These are phyloP conservation scores for Chaetomidium leptoderma DNA, from an alignment of 495 filamentous ascomycete species.

Conservation along the genomic window DNA sequence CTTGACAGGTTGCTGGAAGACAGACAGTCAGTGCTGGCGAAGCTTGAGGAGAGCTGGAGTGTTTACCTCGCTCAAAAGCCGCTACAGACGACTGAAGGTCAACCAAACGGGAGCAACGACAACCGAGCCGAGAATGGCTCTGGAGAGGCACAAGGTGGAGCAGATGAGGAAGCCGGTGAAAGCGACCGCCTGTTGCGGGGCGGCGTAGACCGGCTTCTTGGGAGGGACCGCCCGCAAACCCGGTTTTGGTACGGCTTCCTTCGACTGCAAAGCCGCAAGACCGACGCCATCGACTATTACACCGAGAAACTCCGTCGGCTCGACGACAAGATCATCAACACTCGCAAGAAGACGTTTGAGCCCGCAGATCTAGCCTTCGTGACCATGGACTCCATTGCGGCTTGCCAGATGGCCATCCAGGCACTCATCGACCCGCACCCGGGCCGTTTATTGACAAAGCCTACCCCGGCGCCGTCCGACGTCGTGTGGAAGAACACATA, in stretches of 20 bases:
- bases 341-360: constrained; percentile 70
- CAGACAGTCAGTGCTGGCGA: constrained; percentile 59
- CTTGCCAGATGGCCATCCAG: constrained; percentile 89
- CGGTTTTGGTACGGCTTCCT: constrained; percentile 78
- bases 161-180: constrained; percentile 44
- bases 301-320: constrained; percentile 77
- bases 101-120: constrained; percentile 15
- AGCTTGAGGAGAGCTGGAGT: constrained; percentile 83
- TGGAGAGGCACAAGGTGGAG: not conserved
- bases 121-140: not conserved
- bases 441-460: constrained; percentile 74
- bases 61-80: constrained; percentile 48
- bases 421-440: constrained; percentile 86
- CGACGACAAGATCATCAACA: constrained; percentile 68
- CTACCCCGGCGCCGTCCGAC: constrained; percentile 82
- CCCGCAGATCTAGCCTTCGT: constrained; percentile 87
- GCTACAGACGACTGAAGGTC: not conserved
- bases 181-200: constrained; percentile 49
- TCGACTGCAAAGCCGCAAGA: constrained; percentile 62
- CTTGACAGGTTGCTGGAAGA: constrained; percentile 72
- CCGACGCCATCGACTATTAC: constrained; percentile 92
- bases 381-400: constrained; percentile 92
- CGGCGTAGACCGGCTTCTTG: constrained; percentile 35
- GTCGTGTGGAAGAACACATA: constrained; percentile 94
- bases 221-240: constrained; percentile 57